Evolutionary conservation across 208 protist species (phyloP).

Genomic region (Leishmania gerbilli): DNA sequence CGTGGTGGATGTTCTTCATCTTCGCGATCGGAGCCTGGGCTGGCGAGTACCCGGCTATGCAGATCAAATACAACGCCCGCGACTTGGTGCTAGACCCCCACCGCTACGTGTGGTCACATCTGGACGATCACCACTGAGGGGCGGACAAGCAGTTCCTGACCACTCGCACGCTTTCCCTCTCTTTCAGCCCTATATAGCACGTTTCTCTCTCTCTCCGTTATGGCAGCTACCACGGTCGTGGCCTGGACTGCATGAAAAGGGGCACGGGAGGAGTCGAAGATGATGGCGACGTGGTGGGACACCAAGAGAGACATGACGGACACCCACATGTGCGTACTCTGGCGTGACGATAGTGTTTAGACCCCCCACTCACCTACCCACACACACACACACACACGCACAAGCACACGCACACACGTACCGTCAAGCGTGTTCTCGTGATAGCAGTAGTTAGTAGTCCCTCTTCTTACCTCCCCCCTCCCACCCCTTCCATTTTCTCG

Average conservation of each 20-base stretch:
- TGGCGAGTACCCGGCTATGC: constrained; percentile 85
- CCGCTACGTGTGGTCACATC: constrained; percentile 87
- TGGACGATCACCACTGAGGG: constrained; percentile 81
- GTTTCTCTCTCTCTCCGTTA: not conserved
- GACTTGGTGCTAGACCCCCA: constrained; percentile 82
- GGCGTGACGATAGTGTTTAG: not conserved
- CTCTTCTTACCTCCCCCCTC: not conserved
- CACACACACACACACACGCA: not conserved
- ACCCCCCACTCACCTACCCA: not conserved
- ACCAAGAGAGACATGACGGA: constrained; percentile 1
- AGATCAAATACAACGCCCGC: constrained; percentile 87
- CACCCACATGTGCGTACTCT: not conserved
- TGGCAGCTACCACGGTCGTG: not conserved
- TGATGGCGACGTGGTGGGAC: constrained; percentile 1
- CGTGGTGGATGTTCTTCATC: constrained; percentile 84
- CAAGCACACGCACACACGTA: not conserved
- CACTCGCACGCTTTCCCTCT: not conserved
- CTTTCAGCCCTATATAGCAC: not conserved
- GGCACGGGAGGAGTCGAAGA: not conserved
- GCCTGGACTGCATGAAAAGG: not conserved
- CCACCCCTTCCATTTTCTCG: not conserved
- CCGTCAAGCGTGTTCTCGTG: not conserved
- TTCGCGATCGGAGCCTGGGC: constrained; percentile 78
- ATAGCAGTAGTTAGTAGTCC: constrained; percentile 1
- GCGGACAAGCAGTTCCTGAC: not conserved